Base-by-base conservation (phyloP, 2,329 filamentous ascomycete species). In the Fusarium marasasianum region DNA sequence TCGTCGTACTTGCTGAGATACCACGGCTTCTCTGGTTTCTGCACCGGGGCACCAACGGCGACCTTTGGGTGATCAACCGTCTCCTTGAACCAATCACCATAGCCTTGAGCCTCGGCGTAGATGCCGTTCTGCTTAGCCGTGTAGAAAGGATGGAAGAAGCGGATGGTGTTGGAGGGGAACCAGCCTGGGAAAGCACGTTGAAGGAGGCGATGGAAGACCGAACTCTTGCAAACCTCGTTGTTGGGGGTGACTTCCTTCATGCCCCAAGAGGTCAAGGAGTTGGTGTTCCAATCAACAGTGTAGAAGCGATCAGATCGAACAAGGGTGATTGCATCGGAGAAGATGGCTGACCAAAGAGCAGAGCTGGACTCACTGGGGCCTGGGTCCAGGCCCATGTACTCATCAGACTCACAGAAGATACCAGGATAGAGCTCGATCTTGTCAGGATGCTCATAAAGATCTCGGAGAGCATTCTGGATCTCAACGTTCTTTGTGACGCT, bases 281-380 rank as follows among this genome's bases (percentile, higher is more conserved):
- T 76, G 10, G 81, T 80, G 10, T 80, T 86, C 70, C 82, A 86
- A 50, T 86, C 62, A 17, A 81, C 76, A 2, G 91, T 92, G 80
- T 91, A 91, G 82, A 91, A 91, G 13, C 91, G 84, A 74, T 93
- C 91, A 22, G 91, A 91, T 31, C 92, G 88, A 7, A 93, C 91
- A 12, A 94, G 86, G 37, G 90, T 89, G 3, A 94, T 91, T 3
- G 92, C 91, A 76, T 94, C 92, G 0, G 91, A 92, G 8, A 94
- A 82, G 17, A 94, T 89, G 7, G 91, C 92, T 15, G 91, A 87
- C 6, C 90, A 92, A 60, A 92, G 89, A 18, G 72, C 71, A 41
- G 63, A 74, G 22, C 40, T 50, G 10, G 91, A 92, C 79, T 91
- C 92, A 1, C 88, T 90, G 0, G 92, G 91, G 41, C 91, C 92